Evolutionary conservation across 140 eudicot species (phyloP).

Genomic region (Anethum foeniculum): DNA sequence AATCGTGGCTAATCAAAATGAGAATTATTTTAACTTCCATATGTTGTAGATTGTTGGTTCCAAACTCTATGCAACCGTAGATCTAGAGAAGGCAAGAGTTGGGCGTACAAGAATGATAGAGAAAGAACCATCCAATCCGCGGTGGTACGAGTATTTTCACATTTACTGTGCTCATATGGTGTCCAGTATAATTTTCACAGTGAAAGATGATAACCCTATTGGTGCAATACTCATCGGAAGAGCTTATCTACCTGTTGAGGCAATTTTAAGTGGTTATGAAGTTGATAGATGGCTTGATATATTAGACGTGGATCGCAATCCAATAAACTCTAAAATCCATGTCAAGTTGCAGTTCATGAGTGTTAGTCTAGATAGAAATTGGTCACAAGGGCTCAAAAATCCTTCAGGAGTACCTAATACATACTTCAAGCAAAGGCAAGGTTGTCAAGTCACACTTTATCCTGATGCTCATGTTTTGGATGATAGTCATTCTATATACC

Average conservation of each 20-base stretch:
- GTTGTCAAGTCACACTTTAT: constrained; percentile 59
- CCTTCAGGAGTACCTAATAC: constrained; percentile 52
- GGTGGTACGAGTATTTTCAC: constrained; percentile 61
- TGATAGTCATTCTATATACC: constrained; percentile 27
- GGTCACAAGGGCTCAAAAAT: constrained; percentile 73
- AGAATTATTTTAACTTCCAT: background rate
- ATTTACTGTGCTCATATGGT: constrained; percentile 69
- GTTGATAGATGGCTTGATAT: constrained; percentile 61
- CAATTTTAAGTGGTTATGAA: constrained; percentile 33
- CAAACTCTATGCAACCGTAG: constrained; percentile 67
- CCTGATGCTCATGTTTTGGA: constrained; percentile 79
- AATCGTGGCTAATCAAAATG: background rate
- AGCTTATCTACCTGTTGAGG: constrained; percentile 72
- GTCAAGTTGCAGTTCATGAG: constrained; percentile 46
- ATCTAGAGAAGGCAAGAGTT: constrained; percentile 66
- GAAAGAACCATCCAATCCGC: constrained; percentile 51
- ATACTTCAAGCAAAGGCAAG: constrained; percentile 57
- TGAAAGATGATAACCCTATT: constrained; percentile 61
- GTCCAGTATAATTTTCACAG: constrained; percentile 54
- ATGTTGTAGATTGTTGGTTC: constrained; percentile 6
- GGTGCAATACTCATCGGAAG: constrained; percentile 80
- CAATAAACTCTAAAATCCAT: constrained; percentile 56
- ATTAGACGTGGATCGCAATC: constrained; percentile 43
- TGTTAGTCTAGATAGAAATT: constrained; percentile 46
- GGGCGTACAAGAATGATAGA: constrained; percentile 54